Conservation (phyloP, 129 eudicot species). For the Flaveria sonorensis region DNA sequence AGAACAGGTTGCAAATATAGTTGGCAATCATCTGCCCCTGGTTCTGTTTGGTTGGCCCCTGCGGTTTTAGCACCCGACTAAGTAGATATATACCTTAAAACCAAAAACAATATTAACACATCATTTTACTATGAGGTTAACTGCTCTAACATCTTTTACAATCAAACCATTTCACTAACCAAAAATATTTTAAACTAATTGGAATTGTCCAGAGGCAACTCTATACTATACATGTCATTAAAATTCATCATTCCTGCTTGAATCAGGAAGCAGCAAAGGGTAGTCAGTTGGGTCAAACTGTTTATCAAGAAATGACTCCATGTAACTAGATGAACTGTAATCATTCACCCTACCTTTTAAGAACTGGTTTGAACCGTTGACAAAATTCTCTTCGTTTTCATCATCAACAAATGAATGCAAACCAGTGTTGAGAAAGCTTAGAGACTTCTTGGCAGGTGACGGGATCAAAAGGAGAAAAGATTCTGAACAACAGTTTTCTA, state of each 20-base stretch:
- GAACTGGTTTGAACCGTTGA: constrained; percentile 20
- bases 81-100: background rate
- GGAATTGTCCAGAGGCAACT: constrained; percentile 15
- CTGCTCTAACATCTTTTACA: constrained; percentile 9
- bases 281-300: constrained; percentile 14
- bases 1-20: too few relatives aligned
- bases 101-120: constrained; percentile 7
- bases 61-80: background rate
- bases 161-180: background rate
- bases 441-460: constrained; percentile 25
- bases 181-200: constrained; percentile 21
- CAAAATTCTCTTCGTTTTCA: constrained; percentile 37
- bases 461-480: constrained; percentile 30
- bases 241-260: constrained; percentile 28
- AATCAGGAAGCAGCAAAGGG: constrained; percentile 44
- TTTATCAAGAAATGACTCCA: constrained; percentile 29
- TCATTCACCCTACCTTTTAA: constrained; percentile 27
- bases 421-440: constrained; percentile 32
- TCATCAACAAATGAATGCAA: constrained; percentile 20
- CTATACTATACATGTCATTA: background rate
- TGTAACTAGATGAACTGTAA: constrained; percentile 27
- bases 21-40: background rate
- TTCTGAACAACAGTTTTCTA: constrained; percentile 28
- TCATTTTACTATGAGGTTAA: background rate
- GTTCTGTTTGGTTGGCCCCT: background rate